Evolutionary conservation across 805 yeast species (phyloP), one percentile per base, ranked within the genome.

Genomic region (Lipomyces sp.): DNA sequence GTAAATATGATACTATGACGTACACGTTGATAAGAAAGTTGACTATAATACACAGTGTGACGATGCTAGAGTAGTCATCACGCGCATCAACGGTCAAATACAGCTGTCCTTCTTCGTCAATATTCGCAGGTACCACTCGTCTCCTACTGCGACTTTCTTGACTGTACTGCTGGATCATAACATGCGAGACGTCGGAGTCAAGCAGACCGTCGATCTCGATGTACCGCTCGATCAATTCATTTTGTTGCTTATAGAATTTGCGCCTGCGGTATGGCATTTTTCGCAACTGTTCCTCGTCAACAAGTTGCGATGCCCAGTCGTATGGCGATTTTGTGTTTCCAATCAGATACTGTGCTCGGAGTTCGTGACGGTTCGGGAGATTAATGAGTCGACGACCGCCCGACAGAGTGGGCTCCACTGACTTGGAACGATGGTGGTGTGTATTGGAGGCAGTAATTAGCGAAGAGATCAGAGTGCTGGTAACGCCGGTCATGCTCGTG

Each of bases 111-210:
- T 87, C 90, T 54, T 78, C 75, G 66, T 84, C 87, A 45, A 88
- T 79, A 70, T 87, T 82, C 0, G 87, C 92, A 0, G 92, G 92
- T 4, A 83, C 85, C 2, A 82, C 73, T 54, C 70, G 69, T 2
- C 74, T 64, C 64, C 77, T 68, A 63, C 75, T 60, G 7, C 34
- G 15, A 10, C n/a, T 29, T 32, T 51, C 54, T 32, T 51, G 34
- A 30, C 55, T 57, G 72, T 90, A 89, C 60, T 84, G 86, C 57
- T 84, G 80, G 60, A 90, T 81, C 87, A 90, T 87, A 55, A 83
- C 80, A 66, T 83, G 81, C 70, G 87, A 90, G 64, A 90, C 82
- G 0, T 92, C 92, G 3, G 90, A 84, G 73, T 89, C 95, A 57
- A 90, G 79, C 60, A 89, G 78, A 60, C 80, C 79, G 74, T 90